These are phyloP conservation scores for Lecanicillium sp. DNA, from an alignment of 2,329 filamentous ascomycete genomes.

Conservation along the genomic window DNA sequence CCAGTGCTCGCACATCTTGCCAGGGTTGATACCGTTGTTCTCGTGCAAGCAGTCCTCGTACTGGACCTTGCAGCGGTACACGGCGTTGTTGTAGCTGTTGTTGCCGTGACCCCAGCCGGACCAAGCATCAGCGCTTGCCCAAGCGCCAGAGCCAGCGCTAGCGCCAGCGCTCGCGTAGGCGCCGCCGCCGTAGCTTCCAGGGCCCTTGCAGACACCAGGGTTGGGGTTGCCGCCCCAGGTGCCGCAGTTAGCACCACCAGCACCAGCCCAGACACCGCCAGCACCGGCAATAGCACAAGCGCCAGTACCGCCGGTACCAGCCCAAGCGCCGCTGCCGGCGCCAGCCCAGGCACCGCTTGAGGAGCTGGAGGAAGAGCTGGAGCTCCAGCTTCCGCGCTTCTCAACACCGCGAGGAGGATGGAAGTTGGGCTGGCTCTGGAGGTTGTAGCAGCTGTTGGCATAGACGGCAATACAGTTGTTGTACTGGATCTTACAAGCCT, in stretches of 20 bases:
- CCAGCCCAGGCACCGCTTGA: conserved; percentile 3
- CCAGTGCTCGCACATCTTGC: conserved; percentile 32
- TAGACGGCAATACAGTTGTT: conserved; percentile 40
- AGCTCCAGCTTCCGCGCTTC: neutral
- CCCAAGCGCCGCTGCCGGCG: neutral
- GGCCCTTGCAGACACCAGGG: conserved; percentile 3
- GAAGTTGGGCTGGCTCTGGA: conserved; percentile 18
- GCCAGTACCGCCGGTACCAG: neutral
- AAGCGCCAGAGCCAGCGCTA: conserved; percentile 4
- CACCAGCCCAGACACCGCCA: neutral
- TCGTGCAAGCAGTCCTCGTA: conserved; percentile 37
- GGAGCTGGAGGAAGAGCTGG: conserved; percentile 7
- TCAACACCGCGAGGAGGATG: conserved; percentile 8
- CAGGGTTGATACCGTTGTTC: conserved; percentile 31
- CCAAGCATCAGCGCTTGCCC: conserved; percentile 7
- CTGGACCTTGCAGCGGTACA: conserved; percentile 39
- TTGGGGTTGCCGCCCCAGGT: neutral
- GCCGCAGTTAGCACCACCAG: neutral
- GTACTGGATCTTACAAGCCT: conserved; percentile 47
- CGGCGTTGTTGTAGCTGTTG: conserved; percentile 23
- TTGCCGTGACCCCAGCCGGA: conserved; percentile 19
- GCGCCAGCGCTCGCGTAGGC: conserved; percentile 5
- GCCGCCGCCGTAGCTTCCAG: conserved; percentile 7
- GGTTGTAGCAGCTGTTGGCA: conserved; percentile 37
- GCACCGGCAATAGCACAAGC: neutral